Conservation (phyloP, 257 asterid genomes). For the Nemophila menziesii region DNA sequence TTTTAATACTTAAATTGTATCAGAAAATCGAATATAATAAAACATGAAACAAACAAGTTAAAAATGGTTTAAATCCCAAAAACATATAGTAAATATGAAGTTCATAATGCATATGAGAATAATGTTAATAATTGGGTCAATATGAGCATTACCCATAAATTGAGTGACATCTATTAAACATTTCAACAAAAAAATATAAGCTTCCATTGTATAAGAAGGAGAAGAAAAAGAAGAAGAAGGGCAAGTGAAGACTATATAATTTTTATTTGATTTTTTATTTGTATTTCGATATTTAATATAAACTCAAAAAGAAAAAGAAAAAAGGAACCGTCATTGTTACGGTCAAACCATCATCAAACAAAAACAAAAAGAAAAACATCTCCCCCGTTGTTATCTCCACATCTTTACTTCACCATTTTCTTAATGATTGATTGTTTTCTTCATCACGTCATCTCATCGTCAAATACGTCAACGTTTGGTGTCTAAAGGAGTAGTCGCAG, state of each 20-base stretch:
- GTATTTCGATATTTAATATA: no score
- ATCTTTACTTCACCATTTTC: neutral
- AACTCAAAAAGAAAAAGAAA: no score
- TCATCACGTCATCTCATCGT: slow-evolving; percentile 15
- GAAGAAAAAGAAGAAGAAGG: neutral
- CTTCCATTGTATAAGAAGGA: slow-evolving; percentile 11
- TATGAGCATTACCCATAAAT: slow-evolving; percentile 1
- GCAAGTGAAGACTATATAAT: no score
- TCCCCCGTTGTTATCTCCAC: slow-evolving; percentile 13
- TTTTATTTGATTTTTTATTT: no score
- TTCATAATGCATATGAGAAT: no score
- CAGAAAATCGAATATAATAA: no score
- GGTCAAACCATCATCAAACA: slow-evolving; percentile 7
- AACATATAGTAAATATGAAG: no score
- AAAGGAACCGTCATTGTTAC: neutral
- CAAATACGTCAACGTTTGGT: slow-evolving; percentile 18
- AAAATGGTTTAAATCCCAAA: no score
- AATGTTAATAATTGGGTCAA: no score
- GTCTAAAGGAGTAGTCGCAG: slow-evolving; percentile 14
- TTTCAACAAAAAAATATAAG: slow-evolving; percentile 3
- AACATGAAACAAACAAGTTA: no score
- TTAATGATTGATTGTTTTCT: slow-evolving; percentile 24
- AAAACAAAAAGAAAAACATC: neutral
- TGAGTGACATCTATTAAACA: slow-evolving; percentile 1
- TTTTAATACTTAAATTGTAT: no score